Percentiles rank a stretch among this genome's conserved stretches.
Evolutionary conservation across 768 basidiomycete species (phyloP).

Genomic region (Termitomyces heimii): DNA sequence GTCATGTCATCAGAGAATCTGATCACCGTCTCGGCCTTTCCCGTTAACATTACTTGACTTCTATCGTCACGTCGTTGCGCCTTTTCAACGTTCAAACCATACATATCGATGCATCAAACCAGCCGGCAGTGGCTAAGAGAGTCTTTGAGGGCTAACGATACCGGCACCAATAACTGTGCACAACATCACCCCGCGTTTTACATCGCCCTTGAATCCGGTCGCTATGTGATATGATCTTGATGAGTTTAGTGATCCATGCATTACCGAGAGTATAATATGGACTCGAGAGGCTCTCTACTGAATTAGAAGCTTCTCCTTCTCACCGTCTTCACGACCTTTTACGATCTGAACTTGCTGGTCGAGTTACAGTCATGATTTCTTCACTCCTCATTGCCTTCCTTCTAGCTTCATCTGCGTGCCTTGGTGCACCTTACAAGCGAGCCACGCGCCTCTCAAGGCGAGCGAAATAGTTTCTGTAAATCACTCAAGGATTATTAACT

Average conservation of each 20-base stretch:
- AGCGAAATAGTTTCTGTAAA: neutral
- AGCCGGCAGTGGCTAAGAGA: neutral
- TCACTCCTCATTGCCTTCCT: conserved; percentile 11
- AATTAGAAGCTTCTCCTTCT: neutral
- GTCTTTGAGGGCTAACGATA: neutral
- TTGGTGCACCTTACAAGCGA: conserved; percentile 12
- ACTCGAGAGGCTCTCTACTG: neutral
- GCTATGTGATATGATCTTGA: neutral
- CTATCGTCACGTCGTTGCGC: neutral
- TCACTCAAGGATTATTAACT: neutral
- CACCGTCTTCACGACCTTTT: conserved; percentile 7
- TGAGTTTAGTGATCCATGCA: neutral
- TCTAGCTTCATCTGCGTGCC: conserved; percentile 11
- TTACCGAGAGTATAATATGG: conserved; percentile 2
- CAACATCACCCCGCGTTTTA: neutral
- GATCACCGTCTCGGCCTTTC: neutral
- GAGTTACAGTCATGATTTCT: conserved; percentile 12
- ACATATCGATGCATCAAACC: neutral
- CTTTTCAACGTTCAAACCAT: neutral
- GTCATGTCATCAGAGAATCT: neutral
- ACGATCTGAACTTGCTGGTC: conserved; percentile 8
- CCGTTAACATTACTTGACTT: neutral
- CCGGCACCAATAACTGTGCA: neutral
- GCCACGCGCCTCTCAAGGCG: neutral
- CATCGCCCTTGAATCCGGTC: neutral